Percentiles rank a stretch among this genome's conserved stretches.
These are phyloP conservation scores for Dactylellina leptospora DNA, from an alignment of 2,329 filamentous ascomycete genomes.

Conservation along the genomic window DNA sequence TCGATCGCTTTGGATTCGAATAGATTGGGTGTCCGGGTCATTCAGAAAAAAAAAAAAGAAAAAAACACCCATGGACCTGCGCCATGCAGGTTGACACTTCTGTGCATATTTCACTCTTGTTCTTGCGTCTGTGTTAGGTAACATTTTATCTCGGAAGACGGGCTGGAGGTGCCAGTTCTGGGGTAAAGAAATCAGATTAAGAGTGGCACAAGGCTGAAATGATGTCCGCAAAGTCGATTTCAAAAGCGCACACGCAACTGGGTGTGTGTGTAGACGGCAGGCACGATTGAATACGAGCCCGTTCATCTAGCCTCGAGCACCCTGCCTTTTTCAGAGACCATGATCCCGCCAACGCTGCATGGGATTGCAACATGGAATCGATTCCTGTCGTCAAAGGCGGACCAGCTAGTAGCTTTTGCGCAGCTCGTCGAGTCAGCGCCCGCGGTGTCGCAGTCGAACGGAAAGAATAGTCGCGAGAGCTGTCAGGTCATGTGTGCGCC, in stretches of 20 bases:
- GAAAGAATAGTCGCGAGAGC: neutral
- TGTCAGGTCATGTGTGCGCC: conserved; percentile 37
- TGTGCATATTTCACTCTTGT: conserved; percentile 10
- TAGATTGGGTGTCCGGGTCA: conserved; percentile 21
- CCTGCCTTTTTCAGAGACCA: neutral
- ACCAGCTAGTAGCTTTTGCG: neutral
- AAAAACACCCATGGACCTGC: conserved; percentile 25
- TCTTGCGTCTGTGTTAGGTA: conserved; percentile 32
- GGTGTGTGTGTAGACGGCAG: neutral
- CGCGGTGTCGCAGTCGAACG: conserved; percentile 21
- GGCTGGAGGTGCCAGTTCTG: neutral
- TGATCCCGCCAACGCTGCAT: conserved; percentile 16
- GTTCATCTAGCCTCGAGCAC: no score
- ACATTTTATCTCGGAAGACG: conserved; percentile 11
- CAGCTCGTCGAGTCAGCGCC: conserved; percentile 30
- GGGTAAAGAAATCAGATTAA: conserved; percentile 12
- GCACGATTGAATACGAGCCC: no score
- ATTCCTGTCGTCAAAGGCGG: conserved; percentile 11
- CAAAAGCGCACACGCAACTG: conserved; percentile 25
- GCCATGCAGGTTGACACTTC: conserved; percentile 34
- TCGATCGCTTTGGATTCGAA: conserved; percentile 11
- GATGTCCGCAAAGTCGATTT: conserved; percentile 6
- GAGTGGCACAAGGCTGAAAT: conserved; percentile 34
- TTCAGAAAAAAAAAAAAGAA: neutral
- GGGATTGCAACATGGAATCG: conserved; percentile 15